Conservation (phyloP, 2,329 filamentous ascomycete species). For the Epichloe elymi region DNA sequence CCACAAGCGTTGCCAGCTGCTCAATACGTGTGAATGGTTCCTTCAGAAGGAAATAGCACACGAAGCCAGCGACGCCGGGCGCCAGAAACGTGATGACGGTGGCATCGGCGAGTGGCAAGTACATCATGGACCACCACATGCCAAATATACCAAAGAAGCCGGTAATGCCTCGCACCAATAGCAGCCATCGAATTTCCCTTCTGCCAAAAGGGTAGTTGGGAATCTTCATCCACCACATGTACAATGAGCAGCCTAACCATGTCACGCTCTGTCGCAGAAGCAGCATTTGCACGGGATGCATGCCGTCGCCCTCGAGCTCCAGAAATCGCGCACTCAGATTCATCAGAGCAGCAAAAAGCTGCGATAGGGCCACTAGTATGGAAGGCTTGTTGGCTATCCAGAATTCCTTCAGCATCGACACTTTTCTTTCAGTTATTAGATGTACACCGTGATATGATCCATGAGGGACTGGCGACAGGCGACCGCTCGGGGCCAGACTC, state of each 20-base stretch:
- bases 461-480: slow-evolving; percentile 9
- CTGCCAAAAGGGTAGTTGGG: slow-evolving; percentile 59
- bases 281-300: slow-evolving; percentile 76
- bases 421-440: not conserved
- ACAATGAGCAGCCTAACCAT: slow-evolving; percentile 47
- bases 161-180: slow-evolving; percentile 53
- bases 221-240: slow-evolving; percentile 59
- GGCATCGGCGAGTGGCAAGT: slow-evolving; percentile 74
- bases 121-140: slow-evolving; percentile 55
- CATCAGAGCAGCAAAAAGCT: slow-evolving; percentile 77
- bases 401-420: slow-evolving; percentile 19
- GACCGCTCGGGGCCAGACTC: slow-evolving; percentile 11
- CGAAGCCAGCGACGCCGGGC: slow-evolving; percentile 65
- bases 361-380: slow-evolving; percentile 57
- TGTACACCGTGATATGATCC: not conserved
- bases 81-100: slow-evolving; percentile 82
- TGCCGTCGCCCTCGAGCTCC: slow-evolving; percentile 55
- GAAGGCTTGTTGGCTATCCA: slow-evolving; percentile 61
- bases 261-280: slow-evolving; percentile 72
- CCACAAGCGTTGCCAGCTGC: slow-evolving; percentile 62
- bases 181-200: slow-evolving; percentile 50
- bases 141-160: slow-evolving; percentile 73
- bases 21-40: slow-evolving; percentile 71
- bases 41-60: slow-evolving; percentile 59
- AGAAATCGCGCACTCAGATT: slow-evolving; percentile 68